Evolutionary conservation across 305 asterid genomes (phyloP).

Genomic region (Fraxinus floribunda): DNA sequence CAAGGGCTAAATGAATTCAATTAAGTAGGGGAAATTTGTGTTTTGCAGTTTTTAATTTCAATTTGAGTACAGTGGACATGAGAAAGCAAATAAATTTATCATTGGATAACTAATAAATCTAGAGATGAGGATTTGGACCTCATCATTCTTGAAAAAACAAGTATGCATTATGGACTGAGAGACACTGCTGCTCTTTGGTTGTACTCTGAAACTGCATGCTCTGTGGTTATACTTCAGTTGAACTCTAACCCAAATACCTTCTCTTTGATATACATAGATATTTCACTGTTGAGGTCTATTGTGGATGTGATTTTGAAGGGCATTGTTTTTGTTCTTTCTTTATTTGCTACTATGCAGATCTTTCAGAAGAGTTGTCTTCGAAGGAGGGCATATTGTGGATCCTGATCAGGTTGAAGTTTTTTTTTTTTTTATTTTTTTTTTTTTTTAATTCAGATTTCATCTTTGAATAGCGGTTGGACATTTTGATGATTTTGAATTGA

Average conservation of each 20-base stretch:
- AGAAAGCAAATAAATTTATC: neutral
- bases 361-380: slow-evolving; percentile 77
- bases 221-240: neutral
- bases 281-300: neutral
- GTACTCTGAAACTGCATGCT: neutral
- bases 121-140: neutral
- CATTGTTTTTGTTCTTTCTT: slow-evolving; percentile 9
- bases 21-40: neutral
- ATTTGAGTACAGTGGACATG: neutral
- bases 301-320: slow-evolving; percentile 10
- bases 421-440: slow-evolving; percentile 5
- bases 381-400: slow-evolving; percentile 96
- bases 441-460: neutral
- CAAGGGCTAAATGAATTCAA: neutral
- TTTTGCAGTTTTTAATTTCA: neutral
- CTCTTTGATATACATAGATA: neutral
- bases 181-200: neutral
- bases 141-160: neutral
- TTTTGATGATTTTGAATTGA: slow-evolving; percentile 23
- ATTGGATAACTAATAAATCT: neutral
- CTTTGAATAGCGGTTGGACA: neutral
- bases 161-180: neutral
- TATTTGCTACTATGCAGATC: slow-evolving; percentile 39
- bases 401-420: slow-evolving; percentile 76
- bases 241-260: neutral